Evolutionary conservation across 441 rosid genomes (phyloP), one percentile per base, ranked within the genome.

Genomic region (Gossypium schwendimanii): DNA sequence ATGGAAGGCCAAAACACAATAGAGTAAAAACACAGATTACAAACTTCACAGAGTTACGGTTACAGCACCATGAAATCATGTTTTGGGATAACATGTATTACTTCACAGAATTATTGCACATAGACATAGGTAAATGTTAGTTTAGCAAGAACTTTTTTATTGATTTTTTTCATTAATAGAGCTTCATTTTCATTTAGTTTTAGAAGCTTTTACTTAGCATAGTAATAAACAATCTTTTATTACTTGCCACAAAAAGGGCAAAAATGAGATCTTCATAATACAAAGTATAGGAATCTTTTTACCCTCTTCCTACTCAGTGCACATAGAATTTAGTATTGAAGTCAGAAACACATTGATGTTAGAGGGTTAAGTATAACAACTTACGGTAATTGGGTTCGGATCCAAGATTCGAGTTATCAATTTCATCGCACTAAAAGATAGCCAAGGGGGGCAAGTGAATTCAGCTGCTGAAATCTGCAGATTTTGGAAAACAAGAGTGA

Each of bases 371-470:
- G 69, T 33, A 75, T 11, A 31, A 18, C 18, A 33, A 73, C 99
- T 85, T 81, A 94, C 99, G 1, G 93, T 91, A 87, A 88, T 82
- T 11, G 98, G 97, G 74, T 89, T 94, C 3, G 99, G 97, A 84
- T 94, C 97, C 84, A 94, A 82, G 78, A 94, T 86, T 61, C 87
- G 85, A 78, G 92, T 74, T 75, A 95, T 91, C 73, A 95, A 75
- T 78, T 88, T 95, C 94, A 82, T 91, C 60, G 90, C 96, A 52
- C 76, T 77, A 59, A 88, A 92, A 55, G 98, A 92, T 70, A 92
- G 89, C 99, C 99, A 92, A 2, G 96, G 92, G 33, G 98, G 98
- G 58, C 88, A 91, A 79, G 89, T 86, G 76, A 95, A 89, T 76
- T 95, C 95, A 68, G 96, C 97, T 59, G 87, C 88, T 24, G 98